A percentile compares a stretch with the other conserved stretches of the same genome.
Conservation (phyloP, 192 early-diverging fungal genomes). For the Coemansia sp. region DNA sequence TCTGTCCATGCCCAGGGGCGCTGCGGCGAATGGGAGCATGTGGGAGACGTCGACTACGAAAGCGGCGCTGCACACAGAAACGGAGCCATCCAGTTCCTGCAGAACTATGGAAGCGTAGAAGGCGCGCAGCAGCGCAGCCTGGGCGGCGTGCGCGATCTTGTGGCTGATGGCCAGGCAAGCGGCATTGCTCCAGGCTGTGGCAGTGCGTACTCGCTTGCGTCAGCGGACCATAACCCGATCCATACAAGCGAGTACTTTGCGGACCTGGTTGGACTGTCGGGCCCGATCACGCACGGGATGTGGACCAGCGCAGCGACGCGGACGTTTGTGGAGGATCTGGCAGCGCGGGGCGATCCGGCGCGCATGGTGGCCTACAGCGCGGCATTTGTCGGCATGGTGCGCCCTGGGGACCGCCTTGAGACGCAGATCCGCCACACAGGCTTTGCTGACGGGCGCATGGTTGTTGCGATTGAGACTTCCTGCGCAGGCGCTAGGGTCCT, state of each 20-base stretch:
- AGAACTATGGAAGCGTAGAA: conserved; percentile 65
- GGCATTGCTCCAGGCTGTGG: conserved; percentile 74
- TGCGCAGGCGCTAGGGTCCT: conserved; percentile 54
- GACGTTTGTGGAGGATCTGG: conserved; percentile 81
- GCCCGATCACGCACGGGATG: conserved; percentile 96
- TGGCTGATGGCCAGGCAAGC: conserved; percentile 39
- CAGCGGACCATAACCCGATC: conserved; percentile 92
- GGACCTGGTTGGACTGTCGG: conserved; percentile 78
- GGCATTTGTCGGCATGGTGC: conserved; percentile 85
- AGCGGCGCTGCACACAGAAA: conserved; percentile 68
- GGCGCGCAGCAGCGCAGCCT: conserved; percentile 69
- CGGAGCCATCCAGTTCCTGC: conserved; percentile 78
- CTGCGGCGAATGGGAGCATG: conserved; percentile 56
- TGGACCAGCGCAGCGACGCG: conserved; percentile 91
- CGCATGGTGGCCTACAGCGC: conserved; percentile 77
- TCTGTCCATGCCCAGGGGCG: conserved; percentile 52
- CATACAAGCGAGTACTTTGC: conserved; percentile 92
- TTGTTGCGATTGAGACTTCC: conserved; percentile 65
- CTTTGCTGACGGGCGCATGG: conserved; percentile 84
- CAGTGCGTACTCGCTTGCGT: conserved; percentile 74
- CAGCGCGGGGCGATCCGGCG: conserved; percentile 77
- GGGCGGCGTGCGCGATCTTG: conserved; percentile 52
- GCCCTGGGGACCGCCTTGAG: conserved; percentile 77
- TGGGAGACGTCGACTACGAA: conserved; percentile 78
- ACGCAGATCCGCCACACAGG: conserved; percentile 83